Evolutionary conservation across 169 alveolate genomes (phyloP).

Genomic region (Neospora caninum): DNA sequence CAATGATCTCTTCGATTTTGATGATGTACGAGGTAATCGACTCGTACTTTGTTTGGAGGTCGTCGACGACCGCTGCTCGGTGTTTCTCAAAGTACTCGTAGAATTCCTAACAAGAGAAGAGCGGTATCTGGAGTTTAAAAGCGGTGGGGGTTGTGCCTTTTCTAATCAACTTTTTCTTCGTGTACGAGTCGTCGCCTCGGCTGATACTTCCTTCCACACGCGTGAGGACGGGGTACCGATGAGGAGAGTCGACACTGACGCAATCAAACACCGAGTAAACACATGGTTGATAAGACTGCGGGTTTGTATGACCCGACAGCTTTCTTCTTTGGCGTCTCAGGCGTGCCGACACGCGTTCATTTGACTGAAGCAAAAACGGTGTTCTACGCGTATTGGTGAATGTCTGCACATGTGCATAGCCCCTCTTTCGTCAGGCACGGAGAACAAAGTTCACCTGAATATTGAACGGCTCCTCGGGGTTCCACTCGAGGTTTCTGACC

Average conservation of each 20-base stretch:
- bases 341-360: no score
- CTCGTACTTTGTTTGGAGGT: conserved; percentile 86
- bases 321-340: no score
- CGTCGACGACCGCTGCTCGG: conserved; percentile 81
- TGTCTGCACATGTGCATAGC: background rate
- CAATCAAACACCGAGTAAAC: no score
- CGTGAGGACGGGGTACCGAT: no score
- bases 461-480: conserved; percentile 70
- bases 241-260: no score
- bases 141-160: background rate
- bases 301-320: no score
- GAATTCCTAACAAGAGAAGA: conserved; percentile 72
- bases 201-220: background rate
- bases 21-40: conserved; percentile 86
- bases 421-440: background rate
- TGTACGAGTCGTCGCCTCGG: background rate
- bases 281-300: no score
- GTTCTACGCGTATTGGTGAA: no score
- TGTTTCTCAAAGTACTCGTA: conserved; percentile 89
- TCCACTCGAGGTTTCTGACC: conserved; percentile 87
- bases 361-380: no score
- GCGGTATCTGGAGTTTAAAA: background rate
- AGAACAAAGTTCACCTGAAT: conserved; percentile 16
- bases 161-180: background rate
- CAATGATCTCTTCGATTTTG: conserved; percentile 91